Evolutionary conservation across 2,329 filamentous ascomycete genomes (phyloP).

Genomic region (Fusarium nodosum): DNA sequence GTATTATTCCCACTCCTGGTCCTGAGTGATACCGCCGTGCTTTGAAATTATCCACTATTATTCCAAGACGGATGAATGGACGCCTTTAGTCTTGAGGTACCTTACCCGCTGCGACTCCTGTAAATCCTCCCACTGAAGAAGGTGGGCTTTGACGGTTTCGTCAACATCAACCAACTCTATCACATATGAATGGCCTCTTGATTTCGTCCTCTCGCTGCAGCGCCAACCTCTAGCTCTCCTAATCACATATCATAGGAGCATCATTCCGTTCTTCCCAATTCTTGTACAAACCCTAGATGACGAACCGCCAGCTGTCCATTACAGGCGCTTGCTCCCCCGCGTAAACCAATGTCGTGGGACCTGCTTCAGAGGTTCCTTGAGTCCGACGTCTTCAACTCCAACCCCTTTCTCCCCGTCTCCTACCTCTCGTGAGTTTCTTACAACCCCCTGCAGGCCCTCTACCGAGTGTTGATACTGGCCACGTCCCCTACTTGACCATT

Average conservation of each 20-base stretch:
- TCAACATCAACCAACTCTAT: conserved; percentile 31
- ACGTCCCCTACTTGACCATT: neutral
- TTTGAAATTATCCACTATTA: conserved; percentile 38
- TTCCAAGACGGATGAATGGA: conserved; percentile 9
- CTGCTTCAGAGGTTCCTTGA: conserved; percentile 91
- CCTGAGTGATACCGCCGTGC: conserved; percentile 19
- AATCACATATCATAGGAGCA: conserved; percentile 15
- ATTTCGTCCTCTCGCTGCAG: conserved; percentile 21
- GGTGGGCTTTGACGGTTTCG: conserved; percentile 24
- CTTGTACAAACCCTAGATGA: conserved; percentile 54
- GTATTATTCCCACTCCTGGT: conserved; percentile 8
- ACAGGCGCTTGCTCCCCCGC: conserved; percentile 52
- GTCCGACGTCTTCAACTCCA: conserved; percentile 93
- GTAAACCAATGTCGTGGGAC: conserved; percentile 80
- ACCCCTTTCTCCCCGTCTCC: conserved; percentile 88
- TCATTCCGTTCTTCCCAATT: conserved; percentile 17
- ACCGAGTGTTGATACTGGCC: conserved; percentile 5
- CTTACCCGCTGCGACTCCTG: conserved; percentile 40
- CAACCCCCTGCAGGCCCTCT: conserved; percentile 10
- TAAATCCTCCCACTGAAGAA: conserved; percentile 35
- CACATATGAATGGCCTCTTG: conserved; percentile 36
- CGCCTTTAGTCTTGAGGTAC: conserved; percentile 4
- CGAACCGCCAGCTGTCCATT: conserved; percentile 53
- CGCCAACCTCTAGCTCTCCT: conserved; percentile 10
- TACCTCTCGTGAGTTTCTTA: conserved; percentile 81